Conservation (phyloP, 2,329 filamentous ascomycete species). For the Paecilomyces formosus region DNA sequence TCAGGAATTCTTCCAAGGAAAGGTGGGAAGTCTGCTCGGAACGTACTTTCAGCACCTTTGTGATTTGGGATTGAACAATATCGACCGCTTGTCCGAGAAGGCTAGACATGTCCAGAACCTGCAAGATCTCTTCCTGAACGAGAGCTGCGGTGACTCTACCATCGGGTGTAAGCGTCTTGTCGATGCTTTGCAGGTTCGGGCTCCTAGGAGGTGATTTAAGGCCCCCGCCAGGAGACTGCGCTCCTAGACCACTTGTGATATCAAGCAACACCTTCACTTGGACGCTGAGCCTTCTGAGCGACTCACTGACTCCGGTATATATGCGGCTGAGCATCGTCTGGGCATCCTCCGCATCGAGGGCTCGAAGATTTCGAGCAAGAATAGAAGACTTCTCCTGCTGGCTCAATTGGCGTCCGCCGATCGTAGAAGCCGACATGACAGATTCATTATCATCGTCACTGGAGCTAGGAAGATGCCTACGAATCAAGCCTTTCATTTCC, state of each 20-base stretch:
- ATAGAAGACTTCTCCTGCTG: slow-evolving; percentile 87
- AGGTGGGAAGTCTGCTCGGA: slow-evolving; percentile 53
- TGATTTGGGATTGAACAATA: slow-evolving; percentile 57
- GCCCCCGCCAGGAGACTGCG: slow-evolving; percentile 26
- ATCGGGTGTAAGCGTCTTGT: slow-evolving; percentile 26
- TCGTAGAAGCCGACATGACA: slow-evolving; percentile 76
- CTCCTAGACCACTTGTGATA: slow-evolving; percentile 61
- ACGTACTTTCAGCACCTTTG: slow-evolving; percentile 56
- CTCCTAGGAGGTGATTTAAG: slow-evolving; percentile 43
- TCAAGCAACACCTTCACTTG: slow-evolving; percentile 95
- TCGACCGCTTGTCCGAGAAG: slow-evolving; percentile 60
- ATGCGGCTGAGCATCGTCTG: slow-evolving; percentile 75
- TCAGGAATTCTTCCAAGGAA: slow-evolving; percentile 50
- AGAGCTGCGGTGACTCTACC: slow-evolving; percentile 17
- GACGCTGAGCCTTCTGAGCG: slow-evolving; percentile 72
- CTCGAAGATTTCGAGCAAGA: slow-evolving; percentile 77
- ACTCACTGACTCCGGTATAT: slow-evolving; percentile 83
- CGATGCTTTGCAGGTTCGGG: slow-evolving; percentile 36
- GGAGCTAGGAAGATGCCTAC: slow-evolving; percentile 79
- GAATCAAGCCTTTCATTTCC: slow-evolving; percentile 79
- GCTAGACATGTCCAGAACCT: slow-evolving; percentile 59
- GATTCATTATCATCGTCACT: slow-evolving; percentile 91
- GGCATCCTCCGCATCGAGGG: slow-evolving; percentile 74
- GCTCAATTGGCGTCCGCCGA: slow-evolving; percentile 59
- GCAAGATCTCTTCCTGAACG: slow-evolving; percentile 53